These are phyloP conservation scores for Cardiospermum halicacabum DNA, from an alignment of 345 rosid species.

Conservation along the genomic window DNA sequence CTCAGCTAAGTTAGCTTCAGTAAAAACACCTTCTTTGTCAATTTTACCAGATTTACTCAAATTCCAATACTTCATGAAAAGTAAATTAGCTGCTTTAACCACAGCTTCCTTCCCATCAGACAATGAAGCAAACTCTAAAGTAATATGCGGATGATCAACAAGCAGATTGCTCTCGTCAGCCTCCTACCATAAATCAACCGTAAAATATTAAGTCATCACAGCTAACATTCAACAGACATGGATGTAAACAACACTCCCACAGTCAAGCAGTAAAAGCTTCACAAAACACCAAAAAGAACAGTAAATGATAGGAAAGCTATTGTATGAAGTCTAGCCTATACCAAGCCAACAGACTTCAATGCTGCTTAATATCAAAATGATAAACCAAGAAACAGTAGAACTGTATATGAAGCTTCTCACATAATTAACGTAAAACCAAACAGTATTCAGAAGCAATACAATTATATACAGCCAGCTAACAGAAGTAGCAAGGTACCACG, in stretches of 20 bases:
- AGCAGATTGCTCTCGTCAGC: conserved; percentile 26
- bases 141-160: conserved; percentile 27
- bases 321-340: not conserved
- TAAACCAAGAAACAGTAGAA: not conserved
- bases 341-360: not conserved
- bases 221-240: conserved; percentile 4
- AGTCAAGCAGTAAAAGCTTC: not conserved
- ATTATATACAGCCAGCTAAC: not conserved
- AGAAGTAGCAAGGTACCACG: conserved; percentile 35
- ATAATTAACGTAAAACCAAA: too few species aligned
- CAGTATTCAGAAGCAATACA: not conserved
- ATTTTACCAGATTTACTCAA: conserved; percentile 26
- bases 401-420: not conserved
- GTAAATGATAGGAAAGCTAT: not conserved
- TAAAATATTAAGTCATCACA: conserved; percentile 7
- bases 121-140: conserved; percentile 61
- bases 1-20: conserved; percentile 64
- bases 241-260: not conserved
- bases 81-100: conserved; percentile 77
- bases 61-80: conserved; percentile 44
- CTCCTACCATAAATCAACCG: conserved; percentile 38
- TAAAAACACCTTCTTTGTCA: conserved; percentile 44
- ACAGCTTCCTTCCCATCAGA: conserved; percentile 86
- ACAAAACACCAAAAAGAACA: not conserved
- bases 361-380: not conserved